Evolutionary conservation across 164 flowering plant genomes (phyloP).

Genomic region (Stephania yunnanensis): DNA sequence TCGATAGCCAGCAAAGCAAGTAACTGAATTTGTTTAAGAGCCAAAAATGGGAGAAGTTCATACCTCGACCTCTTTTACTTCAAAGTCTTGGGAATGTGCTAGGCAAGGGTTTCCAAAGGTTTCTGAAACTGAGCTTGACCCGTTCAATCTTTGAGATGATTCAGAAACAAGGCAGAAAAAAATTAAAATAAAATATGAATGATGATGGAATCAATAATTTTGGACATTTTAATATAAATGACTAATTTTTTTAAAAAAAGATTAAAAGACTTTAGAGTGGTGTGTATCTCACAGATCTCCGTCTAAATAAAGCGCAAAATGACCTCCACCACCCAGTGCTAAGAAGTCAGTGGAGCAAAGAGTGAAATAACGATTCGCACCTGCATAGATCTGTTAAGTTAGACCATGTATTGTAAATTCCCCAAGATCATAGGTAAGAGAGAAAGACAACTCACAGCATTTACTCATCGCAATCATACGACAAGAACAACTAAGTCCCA

Average conservation of each 20-base stretch:
- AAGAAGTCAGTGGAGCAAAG: constrained; percentile 72
- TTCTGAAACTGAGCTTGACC: constrained; percentile 90
- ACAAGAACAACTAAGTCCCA: no score
- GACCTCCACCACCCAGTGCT: constrained; percentile 96
- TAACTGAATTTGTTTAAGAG: not conserved
- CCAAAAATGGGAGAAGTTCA: not conserved
- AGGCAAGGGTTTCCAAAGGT: constrained; percentile 95
- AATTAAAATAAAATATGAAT: not conserved
- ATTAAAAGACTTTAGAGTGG: not conserved
- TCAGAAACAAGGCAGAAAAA: constrained; percentile 3
- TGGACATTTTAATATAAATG: not conserved
- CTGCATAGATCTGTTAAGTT: constrained; percentile 32
- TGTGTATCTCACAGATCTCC: constrained; percentile 73
- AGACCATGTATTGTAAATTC: not conserved
- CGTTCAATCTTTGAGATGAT: constrained; percentile 44
- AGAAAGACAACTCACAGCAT: not conserved
- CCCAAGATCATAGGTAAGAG: not conserved
- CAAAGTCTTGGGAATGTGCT: constrained; percentile 66
- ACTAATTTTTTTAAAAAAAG: not conserved
- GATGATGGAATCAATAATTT: not conserved
- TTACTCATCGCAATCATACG: not conserved
- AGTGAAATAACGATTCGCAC: constrained; percentile 87
- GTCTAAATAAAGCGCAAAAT: constrained; percentile 93
- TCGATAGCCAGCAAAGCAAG: not conserved
- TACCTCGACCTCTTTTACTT: constrained; percentile 95